Conservation (phyloP, 345 rosid species). For the Salix exigua region DNA sequence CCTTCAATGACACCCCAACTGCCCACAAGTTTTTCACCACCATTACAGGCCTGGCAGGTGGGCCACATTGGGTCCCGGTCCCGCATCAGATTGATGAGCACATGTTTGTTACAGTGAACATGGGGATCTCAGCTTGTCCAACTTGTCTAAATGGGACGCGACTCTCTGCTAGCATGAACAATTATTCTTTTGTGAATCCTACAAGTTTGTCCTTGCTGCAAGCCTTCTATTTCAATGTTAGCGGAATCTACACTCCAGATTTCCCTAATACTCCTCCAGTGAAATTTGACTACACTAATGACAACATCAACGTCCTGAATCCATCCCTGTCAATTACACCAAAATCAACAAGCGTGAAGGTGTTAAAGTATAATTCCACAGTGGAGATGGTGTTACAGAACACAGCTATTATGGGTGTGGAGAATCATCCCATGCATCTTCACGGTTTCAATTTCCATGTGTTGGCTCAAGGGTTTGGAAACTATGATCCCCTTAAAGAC, state of each 20-base stretch:
- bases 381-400: slow-evolving; percentile 75
- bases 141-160: slow-evolving; percentile 45
- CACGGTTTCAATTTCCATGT: slow-evolving; percentile 83
- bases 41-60: slow-evolving; percentile 40
- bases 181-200: slow-evolving; percentile 55
- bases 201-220: slow-evolving; percentile 51
- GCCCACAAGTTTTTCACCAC: slow-evolving; percentile 59
- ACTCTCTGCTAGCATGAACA: slow-evolving; percentile 75
- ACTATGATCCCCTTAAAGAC: slow-evolving; percentile 45
- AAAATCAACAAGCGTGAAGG: slow-evolving; percentile 56
- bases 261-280: slow-evolving; percentile 64
- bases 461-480: slow-evolving; percentile 88
- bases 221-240: slow-evolving; percentile 47
- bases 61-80: slow-evolving; percentile 62
- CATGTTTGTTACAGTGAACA: slow-evolving; percentile 67
- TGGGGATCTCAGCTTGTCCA: slow-evolving; percentile 43
- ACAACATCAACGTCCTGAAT: slow-evolving; percentile 20
- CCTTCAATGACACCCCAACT: slow-evolving; percentile 59
- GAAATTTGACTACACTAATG: slow-evolving; percentile 61
- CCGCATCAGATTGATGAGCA: slow-evolving; percentile 57
- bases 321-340: slow-evolving; percentile 36
- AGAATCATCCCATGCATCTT: slow-evolving; percentile 86
- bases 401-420: slow-evolving; percentile 52
- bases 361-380: slow-evolving; percentile 62
- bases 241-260: slow-evolving; percentile 57